Conservation (phyloP, 2,329 filamentous ascomycete genomes). For the Stemphylium lycopersici region DNA sequence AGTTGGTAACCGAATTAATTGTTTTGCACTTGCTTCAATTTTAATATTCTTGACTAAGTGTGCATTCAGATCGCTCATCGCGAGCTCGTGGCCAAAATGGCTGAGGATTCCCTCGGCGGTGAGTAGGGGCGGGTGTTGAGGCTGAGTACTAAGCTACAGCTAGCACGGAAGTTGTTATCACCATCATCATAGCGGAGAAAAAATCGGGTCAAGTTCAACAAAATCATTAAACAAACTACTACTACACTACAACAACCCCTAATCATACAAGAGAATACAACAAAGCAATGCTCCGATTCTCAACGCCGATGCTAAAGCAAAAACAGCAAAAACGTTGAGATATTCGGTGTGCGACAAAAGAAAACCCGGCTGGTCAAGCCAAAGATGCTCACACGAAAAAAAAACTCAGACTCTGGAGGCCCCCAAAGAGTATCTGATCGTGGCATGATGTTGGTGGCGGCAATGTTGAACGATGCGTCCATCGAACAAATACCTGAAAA, state of each 20-base stretch:
- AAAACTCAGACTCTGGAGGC: conserved; percentile 1
- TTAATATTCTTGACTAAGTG: too few relatives aligned
- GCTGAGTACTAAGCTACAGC: too few relatives aligned
- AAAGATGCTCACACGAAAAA: conserved; percentile 22
- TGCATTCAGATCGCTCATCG: too few relatives aligned
- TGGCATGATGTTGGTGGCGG: conserved; percentile 9
- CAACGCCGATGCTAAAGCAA: conserved; percentile 12
- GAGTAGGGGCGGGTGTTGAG: too few relatives aligned
- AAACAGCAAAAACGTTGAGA: background rate
- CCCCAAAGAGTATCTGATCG: conserved; percentile 10
- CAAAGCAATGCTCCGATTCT: background rate
- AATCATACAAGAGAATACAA: conserved; percentile 9
- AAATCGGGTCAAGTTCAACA: background rate
- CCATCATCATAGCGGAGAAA: too few relatives aligned
- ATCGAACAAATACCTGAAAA: conserved; percentile 5
- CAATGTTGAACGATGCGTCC: background rate
- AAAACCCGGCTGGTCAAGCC: conserved; percentile 31
- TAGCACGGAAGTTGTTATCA: too few relatives aligned
- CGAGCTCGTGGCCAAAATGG: too few relatives aligned
- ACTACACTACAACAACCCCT: background rate
- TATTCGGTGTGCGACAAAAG: conserved; percentile 19
- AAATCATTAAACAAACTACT: background rate
- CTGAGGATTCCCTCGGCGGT: too few relatives aligned
- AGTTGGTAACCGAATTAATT: too few relatives aligned
- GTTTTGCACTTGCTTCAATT: too few relatives aligned